Base-by-base conservation (phyloP, 371 early-diverging fungal genomes). In the Conidiobolus incongruus region DNA sequence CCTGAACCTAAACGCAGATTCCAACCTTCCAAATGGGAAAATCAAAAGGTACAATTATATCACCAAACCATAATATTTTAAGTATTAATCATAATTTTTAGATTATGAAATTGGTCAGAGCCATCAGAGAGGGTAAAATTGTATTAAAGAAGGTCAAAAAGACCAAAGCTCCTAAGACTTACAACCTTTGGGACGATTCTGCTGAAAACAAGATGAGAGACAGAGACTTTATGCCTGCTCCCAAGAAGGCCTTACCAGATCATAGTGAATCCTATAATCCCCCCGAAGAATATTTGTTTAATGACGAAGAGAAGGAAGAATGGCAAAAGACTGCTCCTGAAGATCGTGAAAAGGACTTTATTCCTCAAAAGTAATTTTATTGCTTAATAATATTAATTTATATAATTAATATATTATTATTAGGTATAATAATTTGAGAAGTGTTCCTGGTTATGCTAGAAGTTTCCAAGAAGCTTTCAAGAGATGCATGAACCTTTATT, bases 1-100 rank as follows among this genome's bases (percentile, higher is more conserved):
- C 82, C 83, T 32, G 89, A 89, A 52, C 87, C 95, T n/a, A 96
- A 96, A 68, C 68, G 89, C 12, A 67, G 93, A 35, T 96, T 93
- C 49, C 56, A 90, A 43, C 95, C 94, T 11, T 90, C 91, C 34
- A 90, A 88, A 57, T 74, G 75, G 67, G 97, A 96, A 65, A 82
- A 77, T 31, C 75, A 75, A 57, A 75, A 67, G 55, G 75, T 61
- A 52, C 13, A n/a, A n/a, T n/a, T n/a, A n/a, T n/a, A n/a, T n/a
- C n/a, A 26, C 13, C n/a, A n/a, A n/a, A n/a, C n/a, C n/a, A n/a
- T n/a, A n/a, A n/a, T n/a, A n/a, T n/a, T n/a, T n/a, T n/a, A n/a
- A n/a, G n/a, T n/a, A n/a, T n/a, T n/a, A n/a, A n/a, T n/a, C n/a
- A n/a, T n/a, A n/a, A n/a, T 17, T 47, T 59, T 2, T 49, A 63